Base-by-base conservation (phyloP, 2,329 filamentous ascomycete genomes). In the Hymenoscyphus infarciens region DNA sequence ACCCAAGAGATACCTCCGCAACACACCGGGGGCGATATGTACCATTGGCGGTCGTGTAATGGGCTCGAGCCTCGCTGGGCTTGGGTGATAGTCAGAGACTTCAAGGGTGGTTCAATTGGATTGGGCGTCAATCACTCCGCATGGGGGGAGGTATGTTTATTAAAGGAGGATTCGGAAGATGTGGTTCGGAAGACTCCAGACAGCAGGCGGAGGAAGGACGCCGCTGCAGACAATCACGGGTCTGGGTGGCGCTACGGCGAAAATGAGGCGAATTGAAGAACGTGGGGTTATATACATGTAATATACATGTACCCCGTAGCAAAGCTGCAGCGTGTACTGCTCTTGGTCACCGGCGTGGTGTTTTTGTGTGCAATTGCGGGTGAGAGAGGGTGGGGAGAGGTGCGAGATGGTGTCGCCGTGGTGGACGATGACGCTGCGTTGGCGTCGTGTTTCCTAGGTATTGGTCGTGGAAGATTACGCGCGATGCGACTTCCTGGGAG, bases 1-100 rank as follows among this genome's bases (percentile, higher is more conserved):
- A n/a, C 67, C 65, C 38, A 72, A 64, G 25, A 75, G 64, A 56
- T 75, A 74, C 63, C 63, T 70, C n/a, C 70, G 69, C 27, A 75
- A 66, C 25, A 71, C 60, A 31, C 45, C 58, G 27, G 69, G 64
- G 27, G 70, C 49, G 25, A 71, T 68, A 61, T 66, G 67, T 27
- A 68, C 63, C 73, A 75, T 74, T 65, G 66, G 60, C 7, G 22
- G 45, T 11, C 25, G 19, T 42, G 22, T 13, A 16, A 29, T 15
- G 13, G 27, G 38, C 15, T 52, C 35, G 39, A 57, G 53, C 29
- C 27, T 57, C 29, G 61, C 52, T 11, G 38, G 57, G 56, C 56
- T 22, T 19, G 19, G n/a, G 42, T 49, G n/a, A 49, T 11, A 22
- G 42, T 15, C 57, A 39, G 19, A 22, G 35, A n/a, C 15, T 33